Evolutionary conservation across 78 protist genomes (phyloP).

Genomic region (Speleostelium caveatum): DNA sequence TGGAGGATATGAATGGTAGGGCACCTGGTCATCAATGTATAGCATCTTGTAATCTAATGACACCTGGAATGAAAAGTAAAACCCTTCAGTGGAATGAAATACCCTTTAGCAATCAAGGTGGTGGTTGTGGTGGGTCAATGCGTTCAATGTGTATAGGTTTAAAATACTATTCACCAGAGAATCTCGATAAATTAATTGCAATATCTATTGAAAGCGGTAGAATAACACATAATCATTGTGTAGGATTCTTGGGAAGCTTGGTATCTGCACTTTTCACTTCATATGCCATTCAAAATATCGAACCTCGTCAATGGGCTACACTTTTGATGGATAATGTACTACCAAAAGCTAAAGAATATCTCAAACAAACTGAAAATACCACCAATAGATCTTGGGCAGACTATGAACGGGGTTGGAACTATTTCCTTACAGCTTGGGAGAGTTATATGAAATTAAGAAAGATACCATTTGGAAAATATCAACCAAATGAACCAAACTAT

Average conservation of each 20-base stretch:
- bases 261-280: slow-evolving; percentile 87
- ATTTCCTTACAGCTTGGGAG: slow-evolving; percentile 71
- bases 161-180: slow-evolving; percentile 13
- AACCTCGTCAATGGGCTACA: slow-evolving; percentile 38
- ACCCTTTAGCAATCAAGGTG: slow-evolving; percentile 37
- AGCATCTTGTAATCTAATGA: not conserved
- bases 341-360: slow-evolving; percentile 62
- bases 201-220: slow-evolving; percentile 84
- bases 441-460: slow-evolving; percentile 56
- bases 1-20: slow-evolving; percentile 84
- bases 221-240: slow-evolving; percentile 85
- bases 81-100: slow-evolving; percentile 52
- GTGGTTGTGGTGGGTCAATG: slow-evolving; percentile 93
- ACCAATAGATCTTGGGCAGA: slow-evolving; percentile 21
- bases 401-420: slow-evolving; percentile 53
- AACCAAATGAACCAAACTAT: not conserved
- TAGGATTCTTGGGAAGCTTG: slow-evolving; percentile 86
- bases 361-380: slow-evolving; percentile 31
- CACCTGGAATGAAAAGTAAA: slow-evolving; percentile 17
- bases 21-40: slow-evolving; percentile 75
- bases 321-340: slow-evolving; percentile 24
- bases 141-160: slow-evolving; percentile 89
- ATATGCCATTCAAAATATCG: slow-evolving; percentile 68
- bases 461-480: slow-evolving; percentile 24
- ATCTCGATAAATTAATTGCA: slow-evolving; percentile 38